A percentile compares a stretch with the other conserved stretches of the same genome.
These are phyloP conservation scores for Chaetomium fimeti DNA, from an alignment of 495 filamentous ascomycete species.

Conservation along the genomic window DNA sequence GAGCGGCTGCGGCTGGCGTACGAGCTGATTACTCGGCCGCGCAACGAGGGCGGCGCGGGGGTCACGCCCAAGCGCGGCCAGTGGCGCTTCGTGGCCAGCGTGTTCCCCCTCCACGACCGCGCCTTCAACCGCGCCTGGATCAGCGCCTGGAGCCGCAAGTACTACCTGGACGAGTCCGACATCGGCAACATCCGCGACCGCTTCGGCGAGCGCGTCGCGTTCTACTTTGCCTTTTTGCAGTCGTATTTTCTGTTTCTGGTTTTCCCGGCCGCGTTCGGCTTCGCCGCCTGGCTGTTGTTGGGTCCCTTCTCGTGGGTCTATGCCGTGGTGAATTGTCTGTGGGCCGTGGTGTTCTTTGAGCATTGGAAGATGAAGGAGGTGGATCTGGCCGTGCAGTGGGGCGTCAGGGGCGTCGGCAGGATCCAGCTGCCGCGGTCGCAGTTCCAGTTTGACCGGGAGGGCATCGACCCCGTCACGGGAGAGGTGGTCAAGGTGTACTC, in stretches of 20 bases:
- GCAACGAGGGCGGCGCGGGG: constrained; percentile 80
- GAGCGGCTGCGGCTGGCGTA: constrained; percentile 84
- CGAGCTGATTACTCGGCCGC: constrained; percentile 79
- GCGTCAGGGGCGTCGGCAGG: constrained; percentile 79
- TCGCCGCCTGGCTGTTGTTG: constrained; percentile 75
- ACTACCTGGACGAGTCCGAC: constrained; percentile 72
- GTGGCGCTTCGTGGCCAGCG: constrained; percentile 79
- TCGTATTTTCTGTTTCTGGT: constrained; percentile 84
- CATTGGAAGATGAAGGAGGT: constrained; percentile 95
- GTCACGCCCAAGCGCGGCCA: constrained; percentile 66
- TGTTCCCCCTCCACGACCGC: constrained; percentile 89
- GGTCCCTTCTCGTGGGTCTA: constrained; percentile 84
- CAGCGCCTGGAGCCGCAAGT: constrained; percentile 80
- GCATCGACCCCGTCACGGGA: constrained; percentile 78
- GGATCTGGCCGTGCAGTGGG: constrained; percentile 89
- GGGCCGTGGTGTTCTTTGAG: constrained; percentile 89
- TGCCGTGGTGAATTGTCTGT: constrained; percentile 74
- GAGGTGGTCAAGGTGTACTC: constrained; percentile 78
- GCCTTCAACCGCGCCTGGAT: constrained; percentile 89
- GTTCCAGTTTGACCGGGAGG: constrained; percentile 74
- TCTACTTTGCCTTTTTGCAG: constrained; percentile 95
- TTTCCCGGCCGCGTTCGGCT: constrained; percentile 81
- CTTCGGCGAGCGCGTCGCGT: constrained; percentile 92
- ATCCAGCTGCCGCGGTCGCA: constrained; percentile 74
- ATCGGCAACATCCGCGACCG: constrained; percentile 80